Conservation (phyloP, 75 land plant species). For the Larix kaempferi region DNA sequence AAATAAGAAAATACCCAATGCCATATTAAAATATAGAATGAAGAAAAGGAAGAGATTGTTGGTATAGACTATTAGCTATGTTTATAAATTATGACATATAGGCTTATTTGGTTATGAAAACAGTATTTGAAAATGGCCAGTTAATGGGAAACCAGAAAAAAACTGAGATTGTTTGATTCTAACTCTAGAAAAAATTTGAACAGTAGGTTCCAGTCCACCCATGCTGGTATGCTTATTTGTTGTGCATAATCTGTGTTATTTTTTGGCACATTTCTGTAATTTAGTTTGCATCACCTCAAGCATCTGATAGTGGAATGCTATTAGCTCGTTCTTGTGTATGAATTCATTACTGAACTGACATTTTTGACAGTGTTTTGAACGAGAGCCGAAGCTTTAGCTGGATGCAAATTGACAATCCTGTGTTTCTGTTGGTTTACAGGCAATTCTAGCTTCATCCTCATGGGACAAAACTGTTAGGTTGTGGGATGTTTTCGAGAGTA, state of each 20-base stretch:
- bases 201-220: too few species aligned
- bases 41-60: too few species aligned
- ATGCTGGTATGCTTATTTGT: neutral
- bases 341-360: neutral
- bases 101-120: too few species aligned
- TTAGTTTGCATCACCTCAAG: neutral
- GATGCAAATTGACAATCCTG: neutral
- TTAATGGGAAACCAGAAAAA: too few species aligned
- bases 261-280: neutral
- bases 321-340: neutral
- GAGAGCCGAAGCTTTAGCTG: neutral
- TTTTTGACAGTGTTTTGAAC: neutral
- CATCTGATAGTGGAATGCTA: neutral
- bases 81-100: too few species aligned
- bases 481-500: conserved; percentile 94
- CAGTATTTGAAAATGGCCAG: too few species aligned
- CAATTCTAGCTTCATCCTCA: conserved; percentile 87
- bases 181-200: too few species aligned
- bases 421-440: conserved; percentile 28
- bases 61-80: too few species aligned
- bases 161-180: too few species aligned
- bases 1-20: too few species aligned
- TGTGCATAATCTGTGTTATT: neutral
- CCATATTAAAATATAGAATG: too few species aligned
- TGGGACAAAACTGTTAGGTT: conserved; percentile 94